Base-by-base conservation (phyloP, 2,329 filamentous ascomycete species). In the Apiospora kogelbergensis region DNA sequence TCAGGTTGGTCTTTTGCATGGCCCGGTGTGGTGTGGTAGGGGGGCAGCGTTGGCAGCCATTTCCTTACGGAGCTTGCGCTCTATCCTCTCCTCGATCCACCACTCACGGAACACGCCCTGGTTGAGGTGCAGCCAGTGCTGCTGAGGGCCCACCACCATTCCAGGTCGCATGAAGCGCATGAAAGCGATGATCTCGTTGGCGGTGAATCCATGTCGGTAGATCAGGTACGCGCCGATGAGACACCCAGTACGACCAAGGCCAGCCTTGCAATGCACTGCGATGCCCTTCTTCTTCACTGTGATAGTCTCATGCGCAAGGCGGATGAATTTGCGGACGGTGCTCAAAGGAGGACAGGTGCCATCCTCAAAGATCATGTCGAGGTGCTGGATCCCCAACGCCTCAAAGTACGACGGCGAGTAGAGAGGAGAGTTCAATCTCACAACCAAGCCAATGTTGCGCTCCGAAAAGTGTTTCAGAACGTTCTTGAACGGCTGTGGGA, bases 311-410 rank as follows among this genome's bases (percentile, higher is more conserved):
- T 98, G 96, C 1, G 96, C 95, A 70, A 99, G 86, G 74, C 93
- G 93, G 80, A 99, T 95, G 79, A 99, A 99, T 78, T 95, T 95
- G 74, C 93, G 90, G 37, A 99, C 96, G n/a, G 95, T 91, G 22
- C 89, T 89, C 67, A 99, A 84, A 1, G 94, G 90, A 26, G 96
- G 96, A 80, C 96, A 99, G 4, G 96, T 99, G 72, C 96, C 96
- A 76, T 99, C 96, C 77, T 98, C 96, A 78, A 99, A 99, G 77
- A 99, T 98, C 96, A 99, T 99, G 82, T 99, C 96, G 48, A 98
- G 86, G 79, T 99, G 96, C 76, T 94, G 91, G 77, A 99, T 98
- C 40, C 95, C 95, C 67, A 99, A 86, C 3, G 95, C 93, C 72
- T 95, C 96, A 80, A 99, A 99, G 84, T 95, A 98, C n/a, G 94